Conservation (phyloP, 441 rosid genomes). For the Pelargonium citronellum region DNA sequence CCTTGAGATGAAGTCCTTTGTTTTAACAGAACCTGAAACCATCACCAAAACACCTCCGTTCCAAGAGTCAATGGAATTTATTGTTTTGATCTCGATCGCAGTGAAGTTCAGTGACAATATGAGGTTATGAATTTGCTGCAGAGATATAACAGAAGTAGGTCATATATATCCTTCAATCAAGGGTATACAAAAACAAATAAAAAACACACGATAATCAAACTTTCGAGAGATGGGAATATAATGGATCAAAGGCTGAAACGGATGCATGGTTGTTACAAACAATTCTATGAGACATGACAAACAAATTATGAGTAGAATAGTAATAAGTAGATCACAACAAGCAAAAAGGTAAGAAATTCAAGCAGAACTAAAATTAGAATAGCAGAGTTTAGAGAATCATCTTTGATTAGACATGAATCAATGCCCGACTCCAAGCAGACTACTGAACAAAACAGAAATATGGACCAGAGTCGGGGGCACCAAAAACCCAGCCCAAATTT, state of each 20-base stretch:
- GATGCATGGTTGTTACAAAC: too few species aligned
- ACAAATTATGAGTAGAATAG: too few species aligned
- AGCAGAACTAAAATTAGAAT: too few species aligned
- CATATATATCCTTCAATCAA: neutral
- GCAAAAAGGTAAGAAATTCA: too few species aligned
- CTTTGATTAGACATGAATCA: neutral
- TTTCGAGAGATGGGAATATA: too few species aligned
- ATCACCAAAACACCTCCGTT: slow-evolving; percentile 58
- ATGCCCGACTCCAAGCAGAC: neutral
- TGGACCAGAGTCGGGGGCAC: neutral
- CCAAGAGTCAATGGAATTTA: slow-evolving; percentile 61
- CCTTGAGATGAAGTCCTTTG: slow-evolving; percentile 37
- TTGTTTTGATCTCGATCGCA: slow-evolving; percentile 64
- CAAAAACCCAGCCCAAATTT: too few species aligned
- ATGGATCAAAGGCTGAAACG: too few species aligned
- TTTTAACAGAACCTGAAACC: slow-evolving; percentile 60
- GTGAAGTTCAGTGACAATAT: slow-evolving; percentile 49
- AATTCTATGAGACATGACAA: too few species aligned
- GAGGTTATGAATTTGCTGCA: slow-evolving; percentile 57
- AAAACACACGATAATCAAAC: too few species aligned
- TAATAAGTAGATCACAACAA: too few species aligned
- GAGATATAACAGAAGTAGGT: slow-evolving; percentile 4
- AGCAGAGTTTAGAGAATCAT: too few species aligned
- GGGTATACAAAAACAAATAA: neutral
- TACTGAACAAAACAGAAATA: neutral